Base-by-base conservation (phyloP, 2,329 filamentous ascomycete species). In the Mycogone perniciosa region DNA sequence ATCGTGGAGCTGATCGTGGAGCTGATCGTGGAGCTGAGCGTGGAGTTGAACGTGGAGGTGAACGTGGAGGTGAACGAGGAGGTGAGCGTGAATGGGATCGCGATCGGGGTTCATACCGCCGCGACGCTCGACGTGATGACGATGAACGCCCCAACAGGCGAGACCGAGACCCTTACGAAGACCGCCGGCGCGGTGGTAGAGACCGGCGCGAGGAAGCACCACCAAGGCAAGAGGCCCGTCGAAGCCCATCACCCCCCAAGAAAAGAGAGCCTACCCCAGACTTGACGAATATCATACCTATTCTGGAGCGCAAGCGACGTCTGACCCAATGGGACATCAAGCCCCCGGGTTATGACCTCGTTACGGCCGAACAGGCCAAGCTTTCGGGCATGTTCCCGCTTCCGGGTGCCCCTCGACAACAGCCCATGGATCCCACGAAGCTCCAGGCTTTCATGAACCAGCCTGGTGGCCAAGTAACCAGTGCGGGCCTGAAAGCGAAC, bases 321-420 rank as follows among this genome's bases (percentile, higher is more conserved):
- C 75, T 99, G 76, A 97, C 91, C 34, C 95, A 99, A 70, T 99
- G 93, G 93, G 95, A 99, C 68, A 96, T 99, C 69, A 99, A 99
- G 73, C 93, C 93, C 5, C 89, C 90, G 11, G 92, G 93, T 41
- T 99, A 99, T 64, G 95, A 99, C 65, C 95, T 93, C 69, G 92
- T 99, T 58, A 96, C 93, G 2, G 90, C 93, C 26, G 95, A 99
- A 70, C 95, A 99, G 69, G 95, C 93, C 46, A 99, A 99, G 76
- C 79, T 99, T 41, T 99, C 95, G 59, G 86, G 92, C 74, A 96
- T 99, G 93, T 99, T 99, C 75, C 91, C 95, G 54, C 82, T 99
- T 42, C 93, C 93, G 4, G 93, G 93, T 57, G 93, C 93, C 55
- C 93, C 93, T 49, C 84, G 93, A 60, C 90, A 96, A 68, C 91